Conservation (phyloP, 2,329 filamentous ascomycete species). For the Biscogniauxia mediterranea region DNA sequence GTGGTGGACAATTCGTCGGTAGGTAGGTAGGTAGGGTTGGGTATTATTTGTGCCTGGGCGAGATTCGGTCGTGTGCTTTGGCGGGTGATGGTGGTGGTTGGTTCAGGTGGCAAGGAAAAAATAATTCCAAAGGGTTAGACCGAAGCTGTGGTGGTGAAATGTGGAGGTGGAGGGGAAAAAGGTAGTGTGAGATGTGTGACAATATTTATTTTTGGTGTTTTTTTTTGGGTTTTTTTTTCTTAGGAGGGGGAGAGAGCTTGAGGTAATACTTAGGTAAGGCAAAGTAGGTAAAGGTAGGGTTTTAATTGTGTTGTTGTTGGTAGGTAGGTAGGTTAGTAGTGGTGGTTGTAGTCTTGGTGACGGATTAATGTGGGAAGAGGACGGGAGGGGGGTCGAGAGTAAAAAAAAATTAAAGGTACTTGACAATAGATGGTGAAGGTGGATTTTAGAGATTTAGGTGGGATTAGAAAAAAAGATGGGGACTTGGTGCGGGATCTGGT, state of each 20-base stretch:
- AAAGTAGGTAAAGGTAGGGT: not conserved
- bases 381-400: no score
- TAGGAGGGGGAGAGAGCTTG: not conserved
- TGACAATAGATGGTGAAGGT: not conserved
- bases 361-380: no score
- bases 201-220: not conserved
- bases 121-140: no score
- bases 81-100: not conserved
- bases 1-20: conserved; percentile 10
- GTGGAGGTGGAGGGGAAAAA: no score
- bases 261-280: not conserved
- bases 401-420: not conserved
- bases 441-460: not conserved
- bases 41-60: conserved; percentile 6
- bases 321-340: not conserved
- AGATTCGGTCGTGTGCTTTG: conserved; percentile 7
- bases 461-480: conserved; percentile 6
- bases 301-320: not conserved
- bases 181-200: not conserved
- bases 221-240: not conserved
- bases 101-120: not conserved
- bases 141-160: no score
- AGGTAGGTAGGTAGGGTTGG: conserved; percentile 3
- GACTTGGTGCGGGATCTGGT: conserved; percentile 1
- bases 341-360: no score